phyloP scores from a whole-genome alignment of 257 asterid species.

The Eucommia ulmoides region DNA sequence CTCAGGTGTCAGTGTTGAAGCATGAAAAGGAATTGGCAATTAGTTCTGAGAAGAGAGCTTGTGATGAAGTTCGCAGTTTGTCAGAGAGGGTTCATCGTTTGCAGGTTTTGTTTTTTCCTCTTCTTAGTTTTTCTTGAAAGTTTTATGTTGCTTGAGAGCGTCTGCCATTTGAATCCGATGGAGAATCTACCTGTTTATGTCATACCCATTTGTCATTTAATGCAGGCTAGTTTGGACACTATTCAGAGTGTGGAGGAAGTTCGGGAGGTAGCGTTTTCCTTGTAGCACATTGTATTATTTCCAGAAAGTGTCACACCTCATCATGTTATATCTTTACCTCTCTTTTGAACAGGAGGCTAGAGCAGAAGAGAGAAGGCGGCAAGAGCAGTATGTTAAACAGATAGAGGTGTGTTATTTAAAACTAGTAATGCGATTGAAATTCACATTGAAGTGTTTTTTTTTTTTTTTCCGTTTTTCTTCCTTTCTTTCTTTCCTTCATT shows the following conservation, averaged over 20 bases:
- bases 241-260: slow-evolving; percentile 75
- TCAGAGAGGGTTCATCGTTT: slow-evolving; percentile 78
- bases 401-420: slow-evolving; percentile 52
- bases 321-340: background rate
- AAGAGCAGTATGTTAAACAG: slow-evolving; percentile 49
- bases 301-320: background rate
- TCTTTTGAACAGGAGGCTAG: slow-evolving; percentile 49
- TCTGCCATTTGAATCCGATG: no score
- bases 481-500: background rate
- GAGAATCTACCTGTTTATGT: no score
- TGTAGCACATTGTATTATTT: slow-evolving; percentile 2
- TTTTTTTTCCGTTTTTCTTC: background rate
- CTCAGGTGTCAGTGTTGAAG: slow-evolving; percentile 55
- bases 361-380: slow-evolving; percentile 58
- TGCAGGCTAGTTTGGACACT: slow-evolving; percentile 79
- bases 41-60: slow-evolving; percentile 87
- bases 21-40: slow-evolving; percentile 60
- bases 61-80: slow-evolving; percentile 69
- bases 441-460: background rate
- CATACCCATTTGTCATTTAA: background rate
- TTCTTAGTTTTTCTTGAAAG: background rate
- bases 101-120: slow-evolving; percentile 34
- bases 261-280: slow-evolving; percentile 48
- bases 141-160: background rate
- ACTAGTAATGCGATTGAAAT: background rate